Conservation (phyloP, 2,329 filamentous ascomycete genomes). For the Pleoardoris graminearum region DNA sequence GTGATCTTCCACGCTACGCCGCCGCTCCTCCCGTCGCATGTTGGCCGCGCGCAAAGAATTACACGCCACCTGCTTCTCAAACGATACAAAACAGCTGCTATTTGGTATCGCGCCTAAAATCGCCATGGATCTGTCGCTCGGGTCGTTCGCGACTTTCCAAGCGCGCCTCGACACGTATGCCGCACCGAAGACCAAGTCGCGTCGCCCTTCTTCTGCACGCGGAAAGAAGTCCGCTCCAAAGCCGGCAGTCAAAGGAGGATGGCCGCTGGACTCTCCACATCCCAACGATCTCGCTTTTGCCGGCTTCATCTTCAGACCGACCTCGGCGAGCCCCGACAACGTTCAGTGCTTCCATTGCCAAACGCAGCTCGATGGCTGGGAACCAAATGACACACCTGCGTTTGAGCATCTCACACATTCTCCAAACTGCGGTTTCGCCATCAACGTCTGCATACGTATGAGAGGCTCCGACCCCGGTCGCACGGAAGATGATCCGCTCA, state of each 20-base stretch:
- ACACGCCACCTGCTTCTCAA: not conserved
- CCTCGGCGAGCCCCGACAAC: slow-evolving; percentile 77
- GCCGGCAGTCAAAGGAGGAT: slow-evolving; percentile 49
- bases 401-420: slow-evolving; percentile 85
- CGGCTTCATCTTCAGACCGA: slow-evolving; percentile 87
- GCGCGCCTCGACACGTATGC: slow-evolving; percentile 81
- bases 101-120: not conserved
- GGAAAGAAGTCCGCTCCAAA: slow-evolving; percentile 56
- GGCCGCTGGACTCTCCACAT: slow-evolving; percentile 75
- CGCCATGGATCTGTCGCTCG: slow-evolving; percentile 47
- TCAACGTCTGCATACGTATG: slow-evolving; percentile 60
- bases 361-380: slow-evolving; percentile 88
- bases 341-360: slow-evolving; percentile 86
- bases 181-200: slow-evolving; percentile 65
- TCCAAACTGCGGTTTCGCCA: slow-evolving; percentile 82
- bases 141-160: slow-evolving; percentile 69
- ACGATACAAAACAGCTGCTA: not conserved
- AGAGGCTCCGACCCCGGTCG: slow-evolving; percentile 64
- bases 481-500: slow-evolving; percentile 74
- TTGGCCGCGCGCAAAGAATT: not conserved
- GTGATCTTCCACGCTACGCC: not conserved
- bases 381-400: slow-evolving; percentile 79
- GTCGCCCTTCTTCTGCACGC: slow-evolving; percentile 71
- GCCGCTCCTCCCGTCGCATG: not conserved
- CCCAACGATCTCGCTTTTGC: slow-evolving; percentile 80